These are phyloP conservation scores for Erythrophleum ivorense DNA, from an alignment of 331 rosid species.

Conservation along the genomic window DNA sequence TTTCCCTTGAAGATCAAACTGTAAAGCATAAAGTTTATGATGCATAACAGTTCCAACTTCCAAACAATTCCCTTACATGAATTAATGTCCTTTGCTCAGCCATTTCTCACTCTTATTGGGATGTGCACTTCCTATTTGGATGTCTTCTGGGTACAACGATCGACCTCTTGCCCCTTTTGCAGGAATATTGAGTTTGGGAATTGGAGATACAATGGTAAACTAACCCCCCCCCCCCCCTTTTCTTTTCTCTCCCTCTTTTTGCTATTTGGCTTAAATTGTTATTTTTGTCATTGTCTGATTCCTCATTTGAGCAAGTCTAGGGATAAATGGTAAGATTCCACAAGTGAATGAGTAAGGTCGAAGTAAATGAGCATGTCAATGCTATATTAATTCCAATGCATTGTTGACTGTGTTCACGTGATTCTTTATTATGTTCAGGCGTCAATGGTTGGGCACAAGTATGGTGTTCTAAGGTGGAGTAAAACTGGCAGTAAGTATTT, in stretches of 20 bases:
- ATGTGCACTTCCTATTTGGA: constrained; percentile 77
- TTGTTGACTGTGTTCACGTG: background rate
- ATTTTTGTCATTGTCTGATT: background rate
- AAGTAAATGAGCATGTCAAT: background rate
- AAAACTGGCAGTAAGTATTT: constrained; percentile 88
- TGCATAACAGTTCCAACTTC: constrained; percentile 17
- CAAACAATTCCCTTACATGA: background rate
- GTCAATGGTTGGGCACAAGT: constrained; percentile 94
- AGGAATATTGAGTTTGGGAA: constrained; percentile 74
- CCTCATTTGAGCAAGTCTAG: background rate
- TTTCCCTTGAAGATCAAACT: background rate
- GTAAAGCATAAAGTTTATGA: background rate
- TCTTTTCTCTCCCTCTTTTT: background rate
- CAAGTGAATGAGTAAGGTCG: background rate
- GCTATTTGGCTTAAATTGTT: background rate
- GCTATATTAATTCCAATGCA: background rate
- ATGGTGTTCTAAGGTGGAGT: constrained; percentile 95
- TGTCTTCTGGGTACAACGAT: constrained; percentile 68
- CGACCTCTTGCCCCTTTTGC: constrained; percentile 79
- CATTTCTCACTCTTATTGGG: constrained; percentile 80
- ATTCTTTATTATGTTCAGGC: constrained; percentile 60
- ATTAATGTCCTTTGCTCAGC: constrained; percentile 43
- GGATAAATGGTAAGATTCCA: background rate
- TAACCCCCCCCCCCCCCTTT: too few species aligned
- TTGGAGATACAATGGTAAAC: constrained; percentile 80